A percentile compares a stretch with the other conserved stretches of the same genome.
These are phyloP conservation scores for Trichophyton rubrum DNA, from an alignment of 2,329 filamentous ascomycete genomes.

Conservation along the genomic window DNA sequence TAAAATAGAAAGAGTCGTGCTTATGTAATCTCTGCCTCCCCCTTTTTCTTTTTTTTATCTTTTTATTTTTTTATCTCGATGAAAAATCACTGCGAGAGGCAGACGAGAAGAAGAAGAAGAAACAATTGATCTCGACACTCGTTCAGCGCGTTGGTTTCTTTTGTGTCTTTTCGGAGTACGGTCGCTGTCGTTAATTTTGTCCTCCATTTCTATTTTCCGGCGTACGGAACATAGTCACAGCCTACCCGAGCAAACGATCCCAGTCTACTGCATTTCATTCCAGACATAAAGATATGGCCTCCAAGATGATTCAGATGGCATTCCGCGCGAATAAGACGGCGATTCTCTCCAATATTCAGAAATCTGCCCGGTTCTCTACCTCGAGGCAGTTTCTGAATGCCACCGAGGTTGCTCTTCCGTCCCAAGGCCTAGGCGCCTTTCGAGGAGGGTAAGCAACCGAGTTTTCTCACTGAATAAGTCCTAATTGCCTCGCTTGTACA, in stretches of 20 bases:
- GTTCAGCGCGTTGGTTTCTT: background rate
- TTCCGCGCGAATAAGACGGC: background rate
- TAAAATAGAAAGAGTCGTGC: background rate
- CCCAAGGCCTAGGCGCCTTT: slow-evolving; percentile 57
- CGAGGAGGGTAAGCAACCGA: slow-evolving; percentile 51
- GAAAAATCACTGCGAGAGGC: background rate
- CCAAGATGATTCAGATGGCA: background rate
- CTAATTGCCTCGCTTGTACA: background rate
- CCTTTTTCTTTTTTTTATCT: background rate
- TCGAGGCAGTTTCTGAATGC: slow-evolving; percentile 26
- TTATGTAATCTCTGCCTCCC: background rate
- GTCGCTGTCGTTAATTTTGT: background rate
- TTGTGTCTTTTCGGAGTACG: background rate
- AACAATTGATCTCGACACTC: background rate
- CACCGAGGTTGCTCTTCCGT: slow-evolving; percentile 35
- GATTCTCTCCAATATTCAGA: background rate
- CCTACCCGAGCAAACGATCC: background rate
- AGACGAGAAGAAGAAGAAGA: background rate
- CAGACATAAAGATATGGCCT: background rate
- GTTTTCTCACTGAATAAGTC: background rate
- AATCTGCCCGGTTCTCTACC: slow-evolving; percentile 22
- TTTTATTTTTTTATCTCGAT: background rate
- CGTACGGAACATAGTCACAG: background rate
- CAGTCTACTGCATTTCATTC: background rate
- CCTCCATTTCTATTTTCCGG: background rate